Evolutionary conservation across 768 basidiomycete species (phyloP).

Genomic region (Leccinum imitatum): DNA sequence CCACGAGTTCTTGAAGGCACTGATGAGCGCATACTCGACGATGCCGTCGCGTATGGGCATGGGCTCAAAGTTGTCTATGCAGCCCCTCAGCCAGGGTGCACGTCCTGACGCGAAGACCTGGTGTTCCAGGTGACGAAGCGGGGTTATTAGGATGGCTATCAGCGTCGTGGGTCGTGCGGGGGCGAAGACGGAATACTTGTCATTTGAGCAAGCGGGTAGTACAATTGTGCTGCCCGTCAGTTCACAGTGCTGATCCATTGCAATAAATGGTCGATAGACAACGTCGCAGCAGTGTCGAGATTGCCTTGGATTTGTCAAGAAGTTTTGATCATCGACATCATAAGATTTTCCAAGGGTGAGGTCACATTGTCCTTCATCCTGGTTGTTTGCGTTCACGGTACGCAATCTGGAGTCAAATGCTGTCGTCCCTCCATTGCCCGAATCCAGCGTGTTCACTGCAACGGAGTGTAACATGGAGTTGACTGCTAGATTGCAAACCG

Average conservation of each 20-base stretch:
- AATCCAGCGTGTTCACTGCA: constrained; percentile 91
- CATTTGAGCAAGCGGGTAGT: constrained; percentile 62
- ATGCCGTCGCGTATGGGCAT: constrained; percentile 73
- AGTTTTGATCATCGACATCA: constrained; percentile 57
- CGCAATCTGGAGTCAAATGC: constrained; percentile 92
- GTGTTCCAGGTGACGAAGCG: constrained; percentile 98
- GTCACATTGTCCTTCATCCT: constrained; percentile 55
- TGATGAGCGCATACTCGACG: constrained; percentile 87
- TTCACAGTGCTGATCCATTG: constrained; percentile 87
- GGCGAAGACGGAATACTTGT: constrained; percentile 67
- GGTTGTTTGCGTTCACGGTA: constrained; percentile 90
- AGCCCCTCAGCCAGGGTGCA: constrained; percentile 74
- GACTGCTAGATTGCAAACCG: constrained; percentile 88
- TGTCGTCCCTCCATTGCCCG: constrained; percentile 70
- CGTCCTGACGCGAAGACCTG: constrained; percentile 58
- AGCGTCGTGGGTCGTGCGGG: constrained; percentile 24
- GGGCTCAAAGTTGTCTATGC: constrained; percentile 91
- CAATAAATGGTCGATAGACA: constrained; percentile 94
- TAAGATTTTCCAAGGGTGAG: constrained; percentile 86
- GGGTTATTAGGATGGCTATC: constrained; percentile 33
- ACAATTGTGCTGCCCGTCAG: constrained; percentile 56
- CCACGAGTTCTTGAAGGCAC: constrained; percentile 80
- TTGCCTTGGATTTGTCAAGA: constrained; percentile 73
- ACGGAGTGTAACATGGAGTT: constrained; percentile 93
- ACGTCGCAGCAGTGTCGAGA: constrained; percentile 60